Evolutionary conservation across 768 basidiomycete species (phyloP), one percentile per base, ranked within the genome.

Genomic region (Amanita brunnescens): DNA sequence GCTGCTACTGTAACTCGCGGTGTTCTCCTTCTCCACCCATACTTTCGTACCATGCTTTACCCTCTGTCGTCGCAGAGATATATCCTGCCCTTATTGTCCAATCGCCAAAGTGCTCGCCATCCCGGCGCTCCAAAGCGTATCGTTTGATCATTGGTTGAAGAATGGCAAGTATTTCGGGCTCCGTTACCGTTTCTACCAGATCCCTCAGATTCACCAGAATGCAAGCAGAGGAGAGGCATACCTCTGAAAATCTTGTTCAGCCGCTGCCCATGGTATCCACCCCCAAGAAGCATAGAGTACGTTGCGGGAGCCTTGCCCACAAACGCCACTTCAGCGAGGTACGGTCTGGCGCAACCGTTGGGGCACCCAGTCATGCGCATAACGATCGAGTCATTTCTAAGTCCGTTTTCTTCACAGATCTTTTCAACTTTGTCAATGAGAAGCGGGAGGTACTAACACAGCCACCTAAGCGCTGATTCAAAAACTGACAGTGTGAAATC

Each of bases 331-430:
- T 98, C 95, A 43, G 90, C 95, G 40, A 94, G 72, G 66, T 95
- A 98, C 33, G 92, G 95, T 53, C 94, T 78, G 2, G 94, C 90
- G 64, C 93, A 93, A 33, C 91, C 91, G 60, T 92, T 93, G 2
- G 91, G 91, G 58, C 94, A 97, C 45, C 95, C 95, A 13, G 94
- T 97, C 94, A 98, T 97, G 48, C 95, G 81, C 95, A 99, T 97
- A 54, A 97, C 82, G 57, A 98, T 95, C 2, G 87, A 83, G 67
- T 99, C 95, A 63, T 96, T 85, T 41, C 95, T 77, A 37, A 98
- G 73, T 16, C 95, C 95, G 58, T 83, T 87, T 64, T 93, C 89
- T 65, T 98, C 96, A 61, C 88, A 90, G 5, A 97, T 86, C 68
- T 83, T 82, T 72, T 99, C 95, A 14, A 98, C 86, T 70, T 97